Evolutionary conservation across 148 eudicot species (phyloP).

Genomic region (Cornus controversa): DNA sequence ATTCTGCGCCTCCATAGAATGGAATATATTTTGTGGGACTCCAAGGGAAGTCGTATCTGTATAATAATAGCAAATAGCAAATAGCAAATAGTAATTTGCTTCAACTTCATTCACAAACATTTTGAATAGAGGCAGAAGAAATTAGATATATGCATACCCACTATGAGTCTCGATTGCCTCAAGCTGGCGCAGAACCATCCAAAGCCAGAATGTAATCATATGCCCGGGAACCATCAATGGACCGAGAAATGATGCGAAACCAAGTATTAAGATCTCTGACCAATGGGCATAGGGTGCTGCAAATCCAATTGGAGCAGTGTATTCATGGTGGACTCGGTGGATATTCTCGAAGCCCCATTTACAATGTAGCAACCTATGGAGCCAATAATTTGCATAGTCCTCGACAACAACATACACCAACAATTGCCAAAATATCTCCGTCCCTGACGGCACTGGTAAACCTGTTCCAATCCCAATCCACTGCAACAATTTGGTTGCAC

Average conservation of each 20-base stretch:
- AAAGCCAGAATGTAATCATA: slow-evolving; percentile 76
- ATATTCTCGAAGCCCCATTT: slow-evolving; percentile 82
- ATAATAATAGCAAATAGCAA: background rate
- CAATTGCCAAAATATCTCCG: slow-evolving; percentile 61
- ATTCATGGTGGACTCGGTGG: slow-evolving; percentile 79
- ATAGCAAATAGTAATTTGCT: background rate
- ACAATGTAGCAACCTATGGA: slow-evolving; percentile 61
- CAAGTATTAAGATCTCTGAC: slow-evolving; percentile 76
- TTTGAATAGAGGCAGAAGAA: background rate
- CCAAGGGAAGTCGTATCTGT: slow-evolving; percentile 88
- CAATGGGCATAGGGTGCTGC: slow-evolving; percentile 84
- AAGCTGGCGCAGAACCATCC: slow-evolving; percentile 68
- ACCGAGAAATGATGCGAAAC: slow-evolving; percentile 74
- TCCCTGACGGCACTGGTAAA: slow-evolving; percentile 63
- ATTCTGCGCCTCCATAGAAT: slow-evolving; percentile 81
- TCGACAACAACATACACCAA: slow-evolving; percentile 60
- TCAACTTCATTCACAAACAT: background rate
- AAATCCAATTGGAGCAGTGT: slow-evolving; percentile 71
- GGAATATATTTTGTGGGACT: slow-evolving; percentile 76
- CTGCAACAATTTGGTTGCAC: slow-evolving; percentile 27
- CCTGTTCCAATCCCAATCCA: slow-evolving; percentile 65
- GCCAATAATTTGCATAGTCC: slow-evolving; percentile 75
- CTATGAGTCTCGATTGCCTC: slow-evolving; percentile 80
- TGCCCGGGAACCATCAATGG: slow-evolving; percentile 78
- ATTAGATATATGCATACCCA: slow-evolving; percentile 47